Conservation (phyloP, 2,329 filamentous ascomycete species). For the Plectosphaerella plurivora region DNA sequence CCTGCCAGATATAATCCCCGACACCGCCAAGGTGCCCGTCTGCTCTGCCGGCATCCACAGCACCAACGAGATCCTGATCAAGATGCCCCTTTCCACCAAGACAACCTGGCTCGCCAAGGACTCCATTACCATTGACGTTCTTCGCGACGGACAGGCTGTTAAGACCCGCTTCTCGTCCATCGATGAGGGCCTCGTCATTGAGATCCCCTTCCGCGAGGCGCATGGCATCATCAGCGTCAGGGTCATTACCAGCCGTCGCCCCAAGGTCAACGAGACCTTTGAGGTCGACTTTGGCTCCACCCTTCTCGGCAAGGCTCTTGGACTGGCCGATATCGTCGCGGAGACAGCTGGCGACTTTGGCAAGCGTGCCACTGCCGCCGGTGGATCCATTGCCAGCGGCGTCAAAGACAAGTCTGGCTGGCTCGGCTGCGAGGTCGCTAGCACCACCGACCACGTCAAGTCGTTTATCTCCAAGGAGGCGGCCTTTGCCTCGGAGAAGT, state of each 20-base stretch:
- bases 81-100: constrained; percentile 45
- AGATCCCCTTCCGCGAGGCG: constrained; percentile 49
- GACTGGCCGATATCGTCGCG: constrained; percentile 35
- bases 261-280: constrained; percentile 58
- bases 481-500: constrained; percentile 16
- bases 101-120: constrained; percentile 51
- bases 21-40: constrained; percentile 23
- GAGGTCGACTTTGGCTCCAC: constrained; percentile 54
- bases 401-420: not conserved
- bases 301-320: constrained; percentile 31
- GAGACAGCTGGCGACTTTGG: constrained; percentile 34
- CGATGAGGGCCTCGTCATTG: constrained; percentile 47
- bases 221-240: constrained; percentile 54
- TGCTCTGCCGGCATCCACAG: constrained; percentile 42
- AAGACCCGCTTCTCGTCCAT: constrained; percentile 43
- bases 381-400: constrained; percentile 8
- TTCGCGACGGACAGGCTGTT: constrained; percentile 40
- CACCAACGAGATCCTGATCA: constrained; percentile 48
- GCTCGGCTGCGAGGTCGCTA: constrained; percentile 1
- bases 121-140: constrained; percentile 52
- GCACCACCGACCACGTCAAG: constrained; percentile 5
- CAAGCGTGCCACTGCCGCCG: constrained; percentile 15
- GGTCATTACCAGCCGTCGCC: constrained; percentile 53
- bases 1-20: constrained; percentile 28
- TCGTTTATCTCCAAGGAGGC: not conserved